Evolutionary conservation across 140 eudicot species (phyloP), one percentile per base, ranked within the genome.

Genomic region (Anethum foeniculum): DNA sequence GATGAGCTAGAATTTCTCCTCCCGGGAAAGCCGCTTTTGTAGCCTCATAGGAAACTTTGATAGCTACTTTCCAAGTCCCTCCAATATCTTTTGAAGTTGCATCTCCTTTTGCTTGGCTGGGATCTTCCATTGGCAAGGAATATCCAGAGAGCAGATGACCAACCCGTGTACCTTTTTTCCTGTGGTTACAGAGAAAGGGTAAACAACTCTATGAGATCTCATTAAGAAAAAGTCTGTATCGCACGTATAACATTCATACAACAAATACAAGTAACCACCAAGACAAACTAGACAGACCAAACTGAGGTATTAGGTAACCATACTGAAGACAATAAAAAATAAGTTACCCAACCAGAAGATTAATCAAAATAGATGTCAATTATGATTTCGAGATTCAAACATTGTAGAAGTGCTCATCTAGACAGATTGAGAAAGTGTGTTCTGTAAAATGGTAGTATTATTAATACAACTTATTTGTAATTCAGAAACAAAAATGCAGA

Each of bases 81-180:
- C 91, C 94, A n/a, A 93, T 87, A 81, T 68, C 77, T 28, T 87
- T 86, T 23, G 83, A 62, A 58, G 32, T 10, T 27, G 71, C 14
- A 27, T 25, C 74, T 32, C 21, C 89, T 84, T 88, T 90, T 41
- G 90, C 84, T 79, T 85, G 87, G 32, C 79, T 81, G n/a, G 93
- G 96, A 52, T 93, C 98, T 81, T 93, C 98, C 98, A 93, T 93
- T 14, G 96, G 98, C 81, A 93, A 81, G 1, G 97, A 86, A 84
- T 93, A 93, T 83, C 98, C 98, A 28, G 98, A 93, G 21, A 93
- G 85, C 72, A 93, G 91, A 80, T 93, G 98, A 10, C 98, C 98
- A 11, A 90, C 93, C 83, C 93, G 85, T 60, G 84, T 75, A 71
- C 88, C 88, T 18, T 87, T 89, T 71, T 91, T 93, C 84, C 98